These are phyloP conservation scores for Dispira parvispora DNA, from an alignment of 192 early-diverging fungal genomes.

Conservation along the genomic window DNA sequence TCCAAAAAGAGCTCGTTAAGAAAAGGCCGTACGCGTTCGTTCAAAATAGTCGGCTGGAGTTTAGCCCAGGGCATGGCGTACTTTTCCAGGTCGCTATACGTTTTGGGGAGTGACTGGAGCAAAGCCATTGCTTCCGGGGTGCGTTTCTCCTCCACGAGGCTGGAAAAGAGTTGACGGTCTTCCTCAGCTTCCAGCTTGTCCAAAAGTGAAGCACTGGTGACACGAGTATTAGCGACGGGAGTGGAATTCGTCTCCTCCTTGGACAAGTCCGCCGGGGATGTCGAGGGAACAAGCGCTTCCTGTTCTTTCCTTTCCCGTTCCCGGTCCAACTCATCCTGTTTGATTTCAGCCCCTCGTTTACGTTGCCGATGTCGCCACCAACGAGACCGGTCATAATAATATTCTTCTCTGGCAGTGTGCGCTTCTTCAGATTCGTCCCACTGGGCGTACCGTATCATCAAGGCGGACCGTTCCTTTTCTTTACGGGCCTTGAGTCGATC, in stretches of 20 bases:
- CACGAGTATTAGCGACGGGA: constrained; percentile 10
- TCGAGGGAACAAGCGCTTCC: constrained; percentile 14
- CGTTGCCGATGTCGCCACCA: constrained; percentile 54
- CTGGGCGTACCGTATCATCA: constrained; percentile 12
- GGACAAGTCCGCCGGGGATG: constrained; percentile 6
- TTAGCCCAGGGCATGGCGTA: constrained; percentile 20
- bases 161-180: constrained; percentile 15
- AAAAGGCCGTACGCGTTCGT: constrained; percentile 54
- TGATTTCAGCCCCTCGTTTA: constrained; percentile 44
- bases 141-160: constrained; percentile 9
- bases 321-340: constrained; percentile 52
- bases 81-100: background rate
- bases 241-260: constrained; percentile 16
- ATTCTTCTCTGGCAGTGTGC: constrained; percentile 33
- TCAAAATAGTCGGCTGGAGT: constrained; percentile 28
- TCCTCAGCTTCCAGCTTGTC: too few relatives aligned
- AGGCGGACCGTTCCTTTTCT: constrained; percentile 4
- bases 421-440: constrained; percentile 24
- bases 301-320: constrained; percentile 22
- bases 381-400: constrained; percentile 59
- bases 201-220: background rate
- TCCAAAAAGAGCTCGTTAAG: constrained; percentile 62
- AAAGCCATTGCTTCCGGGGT: background rate
- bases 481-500: constrained; percentile 17
- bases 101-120: background rate